Base-by-base conservation (phyloP, 768 basidiomycete genomes). In the Mrakia gelida region DNA sequence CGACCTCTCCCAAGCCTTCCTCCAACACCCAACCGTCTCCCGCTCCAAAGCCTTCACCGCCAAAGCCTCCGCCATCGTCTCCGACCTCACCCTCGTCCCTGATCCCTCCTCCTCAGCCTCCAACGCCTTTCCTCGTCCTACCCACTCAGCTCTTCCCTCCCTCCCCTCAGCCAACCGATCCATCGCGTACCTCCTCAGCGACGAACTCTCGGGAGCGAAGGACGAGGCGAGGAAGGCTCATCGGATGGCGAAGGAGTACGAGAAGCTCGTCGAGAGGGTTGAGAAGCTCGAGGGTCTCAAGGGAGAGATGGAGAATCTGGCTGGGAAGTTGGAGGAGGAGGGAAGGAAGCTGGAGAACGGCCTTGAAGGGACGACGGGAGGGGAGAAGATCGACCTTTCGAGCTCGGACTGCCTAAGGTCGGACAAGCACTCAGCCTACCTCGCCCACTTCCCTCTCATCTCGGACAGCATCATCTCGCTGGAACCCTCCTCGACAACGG, bases 1-100 rank as follows among this genome's bases (percentile, higher is more conserved):
- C 49, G 75, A 79, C 21, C 56, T 79, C 56, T 21, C 43, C 4
- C 78, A 73, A 34, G 62, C 75, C 32, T 71, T 73, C 43, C 41
- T 75, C 45, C 70, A 62, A 43, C 68, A 75, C 11, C 78, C 74
- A 8, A 28, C 45, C 28, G 18, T 54, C 21, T 65, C 65, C 8
- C 72, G 65, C 16, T 56, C 76, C 5, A 59, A 32, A 5, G 5
- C 16, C 2, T 77, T 62, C 43, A 43, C 38, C 52, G 13, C 49
- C 5, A 78, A 61, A 43, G 70, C 62, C 6, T 71, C 71, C 21
- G 16, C 65, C 41, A 38, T 67, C n/a, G n/a, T 71, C 18, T 59
- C 71, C 9, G 56, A 52, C 21, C 59, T 78, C n/a, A 32, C 21
- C 18, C 21, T 59, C 43, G 30, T 71, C 38, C 30, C 52, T 5